phyloP scores from a whole-genome alignment of 208 protist species.

The Acanthamoeba royreba region DNA sequence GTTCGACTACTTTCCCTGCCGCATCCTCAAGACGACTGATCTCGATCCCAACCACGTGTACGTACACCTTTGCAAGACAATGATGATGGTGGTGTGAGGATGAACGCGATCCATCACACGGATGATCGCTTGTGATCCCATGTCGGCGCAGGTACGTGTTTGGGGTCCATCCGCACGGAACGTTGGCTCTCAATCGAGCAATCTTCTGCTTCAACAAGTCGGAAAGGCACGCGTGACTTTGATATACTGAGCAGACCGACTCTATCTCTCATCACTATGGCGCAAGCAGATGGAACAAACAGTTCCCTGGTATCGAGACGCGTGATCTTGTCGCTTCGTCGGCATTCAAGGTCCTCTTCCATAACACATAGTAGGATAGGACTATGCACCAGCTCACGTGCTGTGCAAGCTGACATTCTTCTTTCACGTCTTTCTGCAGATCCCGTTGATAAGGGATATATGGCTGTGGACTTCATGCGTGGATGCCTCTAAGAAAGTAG shows the following conservation, averaged over 20 bases:
- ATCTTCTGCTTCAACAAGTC: constrained; percentile 21
- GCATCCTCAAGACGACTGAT: neutral
- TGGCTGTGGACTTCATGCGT: constrained; percentile 25
- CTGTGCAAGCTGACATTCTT: too few species aligned
- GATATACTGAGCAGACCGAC: neutral
- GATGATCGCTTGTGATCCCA: neutral
- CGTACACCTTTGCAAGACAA: too few species aligned
- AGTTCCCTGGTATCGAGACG: neutral
- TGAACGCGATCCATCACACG: neutral
- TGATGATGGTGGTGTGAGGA: neutral
- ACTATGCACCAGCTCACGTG: too few species aligned
- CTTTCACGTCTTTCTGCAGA: too few species aligned
- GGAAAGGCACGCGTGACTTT: neutral
- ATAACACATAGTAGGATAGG: too few species aligned
- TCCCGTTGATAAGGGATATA: neutral
- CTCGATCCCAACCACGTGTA: neutral
- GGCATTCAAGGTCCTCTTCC: neutral
- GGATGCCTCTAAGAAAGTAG: neutral
- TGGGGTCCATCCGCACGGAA: neutral
- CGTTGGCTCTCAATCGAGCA: neutral
- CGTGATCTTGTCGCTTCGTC: neutral
- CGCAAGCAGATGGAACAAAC: neutral
- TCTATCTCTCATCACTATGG: neutral
- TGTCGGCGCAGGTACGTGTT: neutral
- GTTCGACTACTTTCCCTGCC: constrained; percentile 23